A percentile compares a stretch with the other conserved stretches of the same genome.
Conservation (phyloP, 257 asterid species). For the Linaria vulgaris region DNA sequence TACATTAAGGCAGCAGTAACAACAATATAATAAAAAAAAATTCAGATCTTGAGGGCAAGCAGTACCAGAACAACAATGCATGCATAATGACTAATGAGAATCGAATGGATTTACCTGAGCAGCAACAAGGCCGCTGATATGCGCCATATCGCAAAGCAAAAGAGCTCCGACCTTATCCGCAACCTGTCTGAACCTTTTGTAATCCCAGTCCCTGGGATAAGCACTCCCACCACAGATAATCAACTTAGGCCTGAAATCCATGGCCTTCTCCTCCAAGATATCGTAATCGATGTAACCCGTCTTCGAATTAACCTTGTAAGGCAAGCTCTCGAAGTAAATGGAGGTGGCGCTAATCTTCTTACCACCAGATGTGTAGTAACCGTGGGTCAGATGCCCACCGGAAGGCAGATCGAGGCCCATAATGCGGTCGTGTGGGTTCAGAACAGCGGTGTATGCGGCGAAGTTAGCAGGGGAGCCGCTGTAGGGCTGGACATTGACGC, state of each 20-base stretch:
- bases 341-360: conserved; percentile 94
- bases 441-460: conserved; percentile 77
- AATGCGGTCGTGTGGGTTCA: conserved; percentile 75
- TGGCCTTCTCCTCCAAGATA: conserved; percentile 64
- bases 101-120: conserved; percentile 60
- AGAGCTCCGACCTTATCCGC: conserved; percentile 77
- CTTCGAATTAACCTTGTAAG: conserved; percentile 76
- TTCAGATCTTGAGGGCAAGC: conserved; percentile 8
- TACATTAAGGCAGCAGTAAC: background rate
- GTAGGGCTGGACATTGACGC: conserved; percentile 78
- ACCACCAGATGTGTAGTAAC: conserved; percentile 73
- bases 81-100: too few relatives aligned
- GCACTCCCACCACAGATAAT: conserved; percentile 96
- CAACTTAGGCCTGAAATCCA: conserved; percentile 87
- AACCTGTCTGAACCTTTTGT: conserved; percentile 51
- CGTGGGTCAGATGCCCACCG: conserved; percentile 84
- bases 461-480: conserved; percentile 74
- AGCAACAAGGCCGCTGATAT: conserved; percentile 95
- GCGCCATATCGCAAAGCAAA: conserved; percentile 95
- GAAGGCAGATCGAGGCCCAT: conserved; percentile 89
- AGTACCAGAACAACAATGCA: background rate
- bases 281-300: conserved; percentile 91
- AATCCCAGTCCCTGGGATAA: conserved; percentile 74
- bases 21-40: background rate
- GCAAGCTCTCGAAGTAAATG: conserved; percentile 88